A percentile compares a stretch with the other conserved stretches of the same genome.
Conservation (phyloP, 2,329 filamentous ascomycete species). For the Aspergillus terreus region DNA sequence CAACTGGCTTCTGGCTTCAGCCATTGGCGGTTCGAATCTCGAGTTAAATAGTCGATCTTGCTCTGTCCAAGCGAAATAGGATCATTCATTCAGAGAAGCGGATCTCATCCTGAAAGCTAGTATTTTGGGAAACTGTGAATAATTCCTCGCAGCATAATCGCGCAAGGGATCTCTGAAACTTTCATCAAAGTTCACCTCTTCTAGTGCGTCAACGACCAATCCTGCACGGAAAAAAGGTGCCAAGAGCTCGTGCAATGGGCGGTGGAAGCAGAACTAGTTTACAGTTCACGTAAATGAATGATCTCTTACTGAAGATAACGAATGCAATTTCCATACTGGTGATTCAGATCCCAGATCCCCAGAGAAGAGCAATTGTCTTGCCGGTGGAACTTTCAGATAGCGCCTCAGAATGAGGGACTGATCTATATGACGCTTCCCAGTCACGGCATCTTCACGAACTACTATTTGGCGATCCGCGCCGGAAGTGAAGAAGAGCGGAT, state of each 20-base stretch:
- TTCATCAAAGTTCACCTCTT: constrained; percentile 46
- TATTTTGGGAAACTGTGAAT: constrained; percentile 28
- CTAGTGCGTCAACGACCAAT: constrained; percentile 45
- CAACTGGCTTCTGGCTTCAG: no score
- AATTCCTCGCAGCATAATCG: constrained; percentile 39
- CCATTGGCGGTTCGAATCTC: no score
- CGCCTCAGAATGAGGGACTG: constrained; percentile 18
- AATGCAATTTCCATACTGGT: neutral
- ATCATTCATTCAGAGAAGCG: neutral
- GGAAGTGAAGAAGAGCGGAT: constrained; percentile 50
- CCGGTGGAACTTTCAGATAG: constrained; percentile 1
- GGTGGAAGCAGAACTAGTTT: constrained; percentile 41
- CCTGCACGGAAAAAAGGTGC: constrained; percentile 41
- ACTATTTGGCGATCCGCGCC: constrained; percentile 39
- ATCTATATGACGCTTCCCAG: constrained; percentile 33
- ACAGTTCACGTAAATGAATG: no score
- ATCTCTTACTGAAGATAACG: neutral
- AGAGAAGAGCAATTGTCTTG: constrained; percentile 1
- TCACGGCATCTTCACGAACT: constrained; percentile 34
- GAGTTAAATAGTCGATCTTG: no score
- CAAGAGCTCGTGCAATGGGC: constrained; percentile 45
- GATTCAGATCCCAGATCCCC: neutral
- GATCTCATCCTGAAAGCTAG: constrained; percentile 21
- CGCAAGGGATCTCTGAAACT: constrained; percentile 22
- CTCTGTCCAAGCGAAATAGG: neutral